Conservation (phyloP, 768 basidiomycete species). For the Termitomyces sp. region DNA sequence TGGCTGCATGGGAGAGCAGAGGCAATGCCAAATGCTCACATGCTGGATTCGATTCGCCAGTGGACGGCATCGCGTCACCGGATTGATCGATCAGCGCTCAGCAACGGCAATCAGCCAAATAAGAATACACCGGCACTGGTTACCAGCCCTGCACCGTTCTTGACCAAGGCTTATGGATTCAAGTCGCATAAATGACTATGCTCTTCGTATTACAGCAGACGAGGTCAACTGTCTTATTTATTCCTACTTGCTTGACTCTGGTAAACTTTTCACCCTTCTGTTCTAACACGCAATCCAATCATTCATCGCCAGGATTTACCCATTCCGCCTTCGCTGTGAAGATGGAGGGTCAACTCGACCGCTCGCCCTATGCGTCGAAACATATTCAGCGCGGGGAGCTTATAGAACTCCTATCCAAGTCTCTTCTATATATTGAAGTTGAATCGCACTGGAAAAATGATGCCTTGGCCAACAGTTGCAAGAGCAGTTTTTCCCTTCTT, state of each 20-base stretch:
- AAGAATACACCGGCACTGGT: neutral
- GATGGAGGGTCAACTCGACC: slow-evolving; percentile 69
- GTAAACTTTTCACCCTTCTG: slow-evolving; percentile 30
- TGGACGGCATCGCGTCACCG: slow-evolving; percentile 11
- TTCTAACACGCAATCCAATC: neutral
- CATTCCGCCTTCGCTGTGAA: slow-evolving; percentile 83
- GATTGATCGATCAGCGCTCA: slow-evolving; percentile 19
- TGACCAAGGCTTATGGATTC: slow-evolving; percentile 1
- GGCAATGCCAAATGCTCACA: slow-evolving; percentile 4
- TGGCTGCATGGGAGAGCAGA: slow-evolving; percentile 19
- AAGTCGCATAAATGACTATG: slow-evolving; percentile 18
- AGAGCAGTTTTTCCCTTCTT: slow-evolving; percentile 68
- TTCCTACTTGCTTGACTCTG: slow-evolving; percentile 81
- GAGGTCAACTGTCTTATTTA: slow-evolving; percentile 86
- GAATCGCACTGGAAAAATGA: slow-evolving; percentile 79
- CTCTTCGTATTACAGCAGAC: slow-evolving; percentile 70
- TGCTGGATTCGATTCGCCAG: neutral
- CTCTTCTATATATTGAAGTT: slow-evolving; percentile 77
- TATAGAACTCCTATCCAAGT: slow-evolving; percentile 75
- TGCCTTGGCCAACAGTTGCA: slow-evolving; percentile 61
- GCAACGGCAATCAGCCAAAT: slow-evolving; percentile 11
- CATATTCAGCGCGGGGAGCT: slow-evolving; percentile 82
- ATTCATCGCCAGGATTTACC: slow-evolving; percentile 54
- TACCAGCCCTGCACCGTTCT: no score
- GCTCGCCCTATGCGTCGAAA: slow-evolving; percentile 63